These are phyloP conservation scores for Prunus kanzakura DNA, from an alignment of 306 rosid genomes.

Conservation along the genomic window DNA sequence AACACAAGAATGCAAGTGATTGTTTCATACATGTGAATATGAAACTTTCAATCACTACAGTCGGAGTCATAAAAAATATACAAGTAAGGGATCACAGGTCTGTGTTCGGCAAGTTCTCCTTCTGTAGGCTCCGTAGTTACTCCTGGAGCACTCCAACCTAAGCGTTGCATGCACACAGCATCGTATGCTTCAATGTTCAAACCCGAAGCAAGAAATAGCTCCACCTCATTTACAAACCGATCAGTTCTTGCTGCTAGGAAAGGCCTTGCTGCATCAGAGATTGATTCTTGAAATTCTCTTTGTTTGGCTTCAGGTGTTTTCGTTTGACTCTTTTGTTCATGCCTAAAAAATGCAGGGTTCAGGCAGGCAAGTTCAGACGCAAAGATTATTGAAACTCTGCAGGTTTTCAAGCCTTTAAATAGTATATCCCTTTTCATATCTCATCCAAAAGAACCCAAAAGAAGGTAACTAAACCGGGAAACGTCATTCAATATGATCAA, in stretches of 20 bases:
- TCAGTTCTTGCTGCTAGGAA: constrained; percentile 63
- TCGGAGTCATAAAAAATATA: constrained; percentile 67
- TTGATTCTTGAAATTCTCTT: constrained; percentile 49
- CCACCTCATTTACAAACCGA: constrained; percentile 65
- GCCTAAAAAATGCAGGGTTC: constrained; percentile 29
- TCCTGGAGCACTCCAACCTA: constrained; percentile 70
- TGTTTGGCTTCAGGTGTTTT: constrained; percentile 43
- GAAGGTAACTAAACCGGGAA: neutral
- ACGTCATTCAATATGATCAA: neutral
- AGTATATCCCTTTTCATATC: neutral
- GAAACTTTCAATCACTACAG: constrained; percentile 36
- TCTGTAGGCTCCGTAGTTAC: constrained; percentile 36
- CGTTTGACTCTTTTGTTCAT: constrained; percentile 29
- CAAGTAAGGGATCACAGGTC: constrained; percentile 58
- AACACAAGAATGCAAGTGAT: neutral
- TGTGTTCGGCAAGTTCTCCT: constrained; percentile 33
- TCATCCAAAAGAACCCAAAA: neutral
- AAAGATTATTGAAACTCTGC: neutral
- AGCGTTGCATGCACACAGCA: constrained; percentile 70
- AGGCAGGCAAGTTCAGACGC: neutral
- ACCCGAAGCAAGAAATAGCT: constrained; percentile 84
- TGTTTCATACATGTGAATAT: neutral
- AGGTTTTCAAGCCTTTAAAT: neutral
- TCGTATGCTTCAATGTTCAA: constrained; percentile 84
- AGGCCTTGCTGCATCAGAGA: constrained; percentile 64